phyloP scores from a whole-genome alignment of 108 stramenopile genomes.

The Skeletonema costatum region DNA sequence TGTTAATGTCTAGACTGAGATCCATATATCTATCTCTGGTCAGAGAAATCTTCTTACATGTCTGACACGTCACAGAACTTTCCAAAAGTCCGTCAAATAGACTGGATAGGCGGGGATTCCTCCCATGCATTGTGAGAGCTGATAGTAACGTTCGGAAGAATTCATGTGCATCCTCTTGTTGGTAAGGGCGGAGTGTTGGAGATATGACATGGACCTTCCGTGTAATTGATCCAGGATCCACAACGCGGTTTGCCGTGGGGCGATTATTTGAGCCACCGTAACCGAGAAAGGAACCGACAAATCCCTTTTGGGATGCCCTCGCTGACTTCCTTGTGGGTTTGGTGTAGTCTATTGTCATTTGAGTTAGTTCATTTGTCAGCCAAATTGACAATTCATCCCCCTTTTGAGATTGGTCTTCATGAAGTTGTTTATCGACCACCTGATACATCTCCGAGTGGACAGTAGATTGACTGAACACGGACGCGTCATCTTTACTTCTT shows the following conservation, averaged over 20 bases:
- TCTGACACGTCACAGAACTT: constrained; percentile 80
- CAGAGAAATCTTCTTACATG: constrained; percentile 66
- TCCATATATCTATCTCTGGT: constrained; percentile 91
- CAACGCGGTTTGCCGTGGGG: constrained; percentile 33
- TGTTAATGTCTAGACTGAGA: constrained; percentile 78
- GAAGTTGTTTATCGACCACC: constrained; percentile 23
- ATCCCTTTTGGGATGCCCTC: not conserved
- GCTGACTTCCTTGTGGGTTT: constrained; percentile 29
- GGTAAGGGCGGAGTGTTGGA: constrained; percentile 72
- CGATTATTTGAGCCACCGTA: not conserved
- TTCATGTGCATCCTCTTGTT: constrained; percentile 92
- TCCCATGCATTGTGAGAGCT: constrained; percentile 85
- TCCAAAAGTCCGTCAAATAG: constrained; percentile 90
- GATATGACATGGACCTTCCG: constrained; percentile 80
- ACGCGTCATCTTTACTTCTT: constrained; percentile 37
- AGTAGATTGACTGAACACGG: constrained; percentile 28
- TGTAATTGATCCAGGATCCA: constrained; percentile 82
- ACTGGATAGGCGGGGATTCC: constrained; percentile 75
- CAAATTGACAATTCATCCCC: constrained; percentile 61
- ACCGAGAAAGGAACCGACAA: constrained; percentile 19
- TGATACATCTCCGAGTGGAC: constrained; percentile 49
- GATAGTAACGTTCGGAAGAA: constrained; percentile 80
- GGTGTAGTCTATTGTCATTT: constrained; percentile 73
- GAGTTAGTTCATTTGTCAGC: constrained; percentile 75
- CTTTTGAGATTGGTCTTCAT: constrained; percentile 10